phyloP scores from a whole-genome alignment of 441 rosid species.

The Jatropha multifida region DNA sequence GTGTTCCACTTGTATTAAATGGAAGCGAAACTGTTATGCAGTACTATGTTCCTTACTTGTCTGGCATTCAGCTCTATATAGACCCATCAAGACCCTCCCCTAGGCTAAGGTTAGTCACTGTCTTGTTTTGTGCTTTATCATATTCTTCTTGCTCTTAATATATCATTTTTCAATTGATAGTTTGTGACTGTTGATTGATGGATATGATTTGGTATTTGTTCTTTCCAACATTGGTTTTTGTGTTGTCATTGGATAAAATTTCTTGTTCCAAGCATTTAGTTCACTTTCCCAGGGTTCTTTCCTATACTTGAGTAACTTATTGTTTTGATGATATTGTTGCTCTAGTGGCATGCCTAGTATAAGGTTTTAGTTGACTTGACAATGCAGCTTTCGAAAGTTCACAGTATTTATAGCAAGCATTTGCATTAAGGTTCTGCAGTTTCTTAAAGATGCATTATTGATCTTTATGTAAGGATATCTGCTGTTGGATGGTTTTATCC shows the following conservation, averaged over 20 bases:
- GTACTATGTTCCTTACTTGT: slow-evolving; percentile 89
- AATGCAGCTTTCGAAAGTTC: background rate
- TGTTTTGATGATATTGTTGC: background rate
- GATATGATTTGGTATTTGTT: background rate
- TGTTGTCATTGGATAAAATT: background rate
- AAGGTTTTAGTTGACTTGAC: background rate
- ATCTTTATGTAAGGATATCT: background rate
- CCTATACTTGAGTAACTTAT: background rate
- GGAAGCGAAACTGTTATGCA: slow-evolving; percentile 77
- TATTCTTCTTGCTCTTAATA: background rate
- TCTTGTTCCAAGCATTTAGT: background rate
- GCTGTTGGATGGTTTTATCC: slow-evolving; percentile 4
- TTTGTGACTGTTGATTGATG: background rate
- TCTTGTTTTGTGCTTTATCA: slow-evolving; percentile 7
- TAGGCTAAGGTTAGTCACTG: slow-evolving; percentile 50
- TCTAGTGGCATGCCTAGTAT: background rate
- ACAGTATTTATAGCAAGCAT: background rate
- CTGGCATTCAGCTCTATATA: slow-evolving; percentile 81
- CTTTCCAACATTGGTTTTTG: background rate
- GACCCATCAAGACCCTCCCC: slow-evolving; percentile 55
- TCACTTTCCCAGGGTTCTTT: background rate
- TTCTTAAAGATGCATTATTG: background rate
- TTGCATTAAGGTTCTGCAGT: background rate
- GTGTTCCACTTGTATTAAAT: slow-evolving; percentile 82
- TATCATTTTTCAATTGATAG: background rate